These are phyloP conservation scores for Candida orba DNA, from an alignment of 805 yeast genomes.

Conservation along the genomic window DNA sequence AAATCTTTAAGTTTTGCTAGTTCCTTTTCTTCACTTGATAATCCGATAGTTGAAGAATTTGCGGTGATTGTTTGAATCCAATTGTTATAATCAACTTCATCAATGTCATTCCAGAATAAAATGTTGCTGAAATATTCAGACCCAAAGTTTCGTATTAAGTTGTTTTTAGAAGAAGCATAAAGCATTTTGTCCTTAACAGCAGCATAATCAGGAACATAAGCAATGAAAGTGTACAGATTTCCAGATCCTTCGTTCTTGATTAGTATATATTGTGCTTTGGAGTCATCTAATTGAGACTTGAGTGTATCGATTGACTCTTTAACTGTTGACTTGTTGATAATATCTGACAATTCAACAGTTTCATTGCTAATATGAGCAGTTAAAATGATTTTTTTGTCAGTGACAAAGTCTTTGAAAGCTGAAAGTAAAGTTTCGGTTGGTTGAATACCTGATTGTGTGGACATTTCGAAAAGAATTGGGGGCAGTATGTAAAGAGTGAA, in stretches of 20 bases:
- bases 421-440: conserved; percentile 37
- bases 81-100: conserved; percentile 35
- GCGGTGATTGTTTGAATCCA: conserved; percentile 35
- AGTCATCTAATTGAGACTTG: conserved; percentile 25
- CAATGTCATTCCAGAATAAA: conserved; percentile 26
- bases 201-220: conserved; percentile 83
- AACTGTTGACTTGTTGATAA: conserved; percentile 26
- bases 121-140: conserved; percentile 31
- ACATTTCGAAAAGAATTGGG: conserved; percentile 32
- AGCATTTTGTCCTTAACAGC: conserved; percentile 83
- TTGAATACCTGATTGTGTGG: conserved; percentile 58
- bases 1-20: conserved; percentile 37
- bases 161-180: conserved; percentile 84
- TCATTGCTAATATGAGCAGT: conserved; percentile 32
- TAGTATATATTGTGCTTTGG: conserved; percentile 45
- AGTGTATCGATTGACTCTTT: conserved; percentile 31
- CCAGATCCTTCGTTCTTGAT: conserved; percentile 29
- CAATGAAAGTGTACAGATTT: conserved; percentile 46
- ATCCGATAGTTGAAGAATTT: conserved; percentile 35
- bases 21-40: conserved; percentile 53
- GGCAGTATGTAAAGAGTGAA: no score
- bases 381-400: conserved; percentile 28
- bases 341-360: conserved; percentile 28
- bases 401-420: conserved; percentile 36
- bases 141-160: conserved; percentile 71